Conservation (phyloP, 140 eudicot species). For the Stevia rebaudiana region DNA sequence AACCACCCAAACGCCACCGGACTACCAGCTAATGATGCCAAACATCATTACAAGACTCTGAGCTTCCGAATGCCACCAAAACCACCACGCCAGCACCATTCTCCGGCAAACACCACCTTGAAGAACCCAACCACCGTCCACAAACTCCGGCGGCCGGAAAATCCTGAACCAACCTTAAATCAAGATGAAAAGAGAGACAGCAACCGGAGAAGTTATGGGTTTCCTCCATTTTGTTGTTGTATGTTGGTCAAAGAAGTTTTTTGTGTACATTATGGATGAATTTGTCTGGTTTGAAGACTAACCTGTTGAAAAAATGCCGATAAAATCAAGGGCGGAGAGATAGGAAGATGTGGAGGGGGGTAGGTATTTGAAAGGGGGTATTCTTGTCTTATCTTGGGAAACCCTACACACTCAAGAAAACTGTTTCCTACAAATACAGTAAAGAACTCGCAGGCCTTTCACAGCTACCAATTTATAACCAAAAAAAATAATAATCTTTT, state of each 20-base stretch:
- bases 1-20: conserved; percentile 6
- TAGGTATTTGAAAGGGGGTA: conserved; percentile 21
- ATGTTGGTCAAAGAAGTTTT: conserved; percentile 12
- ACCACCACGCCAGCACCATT: conserved; percentile 13
- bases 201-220: neutral
- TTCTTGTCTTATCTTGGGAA: conserved; percentile 39
- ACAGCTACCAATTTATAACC: neutral
- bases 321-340: conserved; percentile 26
- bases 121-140: neutral
- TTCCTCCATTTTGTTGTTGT: conserved; percentile 12
- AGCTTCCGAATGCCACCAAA: conserved; percentile 1
- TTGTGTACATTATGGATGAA: conserved; percentile 20
- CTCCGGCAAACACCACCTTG: neutral
- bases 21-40: neutral
- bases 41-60: neutral
- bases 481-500: too few relatives aligned
- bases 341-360: neutral
- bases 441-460: conserved; percentile 10
- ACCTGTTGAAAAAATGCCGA: conserved; percentile 10
- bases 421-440: conserved; percentile 25
- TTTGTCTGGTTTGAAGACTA: conserved; percentile 8
- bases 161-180: neutral
- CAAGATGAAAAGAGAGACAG: neutral
- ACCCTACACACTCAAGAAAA: conserved; percentile 21
- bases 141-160: conserved; percentile 17